Percentiles rank a stretch among this genome's conserved stretches.
These are phyloP conservation scores for Aspergillus mulundensis DNA, from an alignment of 495 filamentous ascomycete genomes.

Conservation along the genomic window DNA sequence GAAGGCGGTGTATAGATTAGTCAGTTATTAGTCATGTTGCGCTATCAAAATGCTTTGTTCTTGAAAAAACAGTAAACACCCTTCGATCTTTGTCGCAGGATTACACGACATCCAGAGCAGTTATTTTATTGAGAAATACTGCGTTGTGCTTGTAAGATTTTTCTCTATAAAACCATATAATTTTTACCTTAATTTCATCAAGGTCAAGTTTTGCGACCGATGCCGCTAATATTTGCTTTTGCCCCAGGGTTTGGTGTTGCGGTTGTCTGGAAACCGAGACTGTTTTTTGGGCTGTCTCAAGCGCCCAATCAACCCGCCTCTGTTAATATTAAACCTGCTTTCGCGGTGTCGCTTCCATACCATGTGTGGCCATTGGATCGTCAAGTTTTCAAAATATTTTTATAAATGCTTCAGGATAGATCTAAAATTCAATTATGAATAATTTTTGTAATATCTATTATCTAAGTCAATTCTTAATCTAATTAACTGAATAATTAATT, in stretches of 20 bases:
- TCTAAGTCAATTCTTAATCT: no score
- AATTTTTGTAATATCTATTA: no score
- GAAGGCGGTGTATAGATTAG: constrained; percentile 1
- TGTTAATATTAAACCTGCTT: neutral
- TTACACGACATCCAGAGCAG: neutral
- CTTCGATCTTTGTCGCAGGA: neutral
- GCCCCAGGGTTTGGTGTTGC: neutral
- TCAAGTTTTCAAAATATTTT: neutral
- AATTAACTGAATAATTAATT: no score
- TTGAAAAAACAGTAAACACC: no score
- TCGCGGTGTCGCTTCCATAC: no score
- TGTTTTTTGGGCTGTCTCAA: neutral
- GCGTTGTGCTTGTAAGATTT: neutral
- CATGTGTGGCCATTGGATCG: no score
- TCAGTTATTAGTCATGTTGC: constrained; percentile 6
- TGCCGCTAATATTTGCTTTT: neutral
- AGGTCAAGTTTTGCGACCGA: neutral
- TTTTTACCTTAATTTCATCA: neutral
- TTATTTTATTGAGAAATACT: neutral
- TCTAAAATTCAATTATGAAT: no score
- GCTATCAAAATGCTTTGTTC: neutral
- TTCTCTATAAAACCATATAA: neutral
- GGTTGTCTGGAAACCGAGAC: neutral
- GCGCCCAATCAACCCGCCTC: neutral
- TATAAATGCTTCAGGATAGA: neutral